phyloP scores from a whole-genome alignment of 1,284 basidiomycete genomes.

The Rhodotorula sp. region DNA sequence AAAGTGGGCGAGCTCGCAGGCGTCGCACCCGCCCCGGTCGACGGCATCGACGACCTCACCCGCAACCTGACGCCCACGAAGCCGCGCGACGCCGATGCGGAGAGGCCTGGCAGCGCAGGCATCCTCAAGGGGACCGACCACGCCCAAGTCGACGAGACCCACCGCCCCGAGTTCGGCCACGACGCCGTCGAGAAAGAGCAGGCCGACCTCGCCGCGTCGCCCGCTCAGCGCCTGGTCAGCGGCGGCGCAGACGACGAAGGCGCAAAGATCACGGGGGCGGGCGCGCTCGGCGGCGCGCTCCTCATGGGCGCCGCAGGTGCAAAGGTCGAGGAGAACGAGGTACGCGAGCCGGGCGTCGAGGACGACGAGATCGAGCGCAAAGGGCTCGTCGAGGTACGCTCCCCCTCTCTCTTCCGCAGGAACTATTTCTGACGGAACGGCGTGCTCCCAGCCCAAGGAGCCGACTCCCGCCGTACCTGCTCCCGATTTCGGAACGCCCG shows the following conservation, averaged over 20 bases:
- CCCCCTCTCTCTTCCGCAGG: too few relatives aligned
- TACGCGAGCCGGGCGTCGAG: conserved; percentile 7
- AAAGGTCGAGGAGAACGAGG: conserved; percentile 22
- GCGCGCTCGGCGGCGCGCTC: conserved; percentile 2
- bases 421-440: accelerated
- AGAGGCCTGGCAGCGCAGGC: neutral
- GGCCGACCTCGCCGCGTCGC: conserved; percentile 14
- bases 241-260: conserved; percentile 4
- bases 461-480: neutral
- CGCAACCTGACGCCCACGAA: neutral
- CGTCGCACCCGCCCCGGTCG: conserved; percentile 7
- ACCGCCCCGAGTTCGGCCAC: conserved; percentile 7
- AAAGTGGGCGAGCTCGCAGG: conserved; percentile 14
- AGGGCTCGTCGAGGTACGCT: conserved; percentile 3
- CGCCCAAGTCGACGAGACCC: neutral
- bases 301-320: conserved; percentile 26
- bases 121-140: neutral
- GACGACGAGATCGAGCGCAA: conserved; percentile 6
- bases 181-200: conserved; percentile 11
- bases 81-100: neutral
- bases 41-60: neutral
- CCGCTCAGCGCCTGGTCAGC: conserved; percentile 22
- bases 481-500: conserved; percentile 25
- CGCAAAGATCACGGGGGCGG: conserved; percentile 8
- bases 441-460: neutral